Evolutionary conservation across 208 protist genomes (phyloP), one percentile per base, ranked within the genome.

Genomic region (Novymonas esmeraldas): DNA sequence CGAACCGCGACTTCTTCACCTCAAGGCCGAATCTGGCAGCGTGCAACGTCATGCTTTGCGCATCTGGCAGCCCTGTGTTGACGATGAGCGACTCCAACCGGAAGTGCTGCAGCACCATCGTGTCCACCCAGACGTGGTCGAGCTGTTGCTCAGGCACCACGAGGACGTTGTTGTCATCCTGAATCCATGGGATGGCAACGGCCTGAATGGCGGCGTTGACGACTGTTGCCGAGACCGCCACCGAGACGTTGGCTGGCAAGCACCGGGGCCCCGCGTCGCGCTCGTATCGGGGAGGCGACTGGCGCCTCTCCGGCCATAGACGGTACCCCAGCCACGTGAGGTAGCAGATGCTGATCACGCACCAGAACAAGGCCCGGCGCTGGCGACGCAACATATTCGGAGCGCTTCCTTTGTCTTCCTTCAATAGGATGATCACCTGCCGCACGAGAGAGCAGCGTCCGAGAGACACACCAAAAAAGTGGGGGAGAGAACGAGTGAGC

Each of bases 1-100:
- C 60, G 54, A 93, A 93, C 22, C 64, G 70, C n/a, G 82, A 88
- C 24, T 81, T 41, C 16, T 73, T 73, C 28, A 92, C 82, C 41
- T 50, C 42, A 6, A 85, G 45, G 46, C 46, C 62, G 16, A 95
- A 36, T 33, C 70, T 64, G 0, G 28, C 11, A 3, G 69, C 44
- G 14, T 62, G 54, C 6, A 82, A n/a, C 18, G 49, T 59, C 10
- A 91, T 13, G 45, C 84, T 63, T 11, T 78, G 64, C 41, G 70
- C 45, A 22, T 57, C 58, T 2, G 66, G 68, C 36, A 69, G 60
- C 2, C 57, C 69, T 1, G 85, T 54, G 16, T 49, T 33, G 11
- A 78, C 44, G 16, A 20, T 38, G n/a, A 85, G 29, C 1, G 66
- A 50, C 3, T 57, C 41, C 9, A 91, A 3, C 2, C 18, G 42